Conservation (phyloP, 2,329 filamentous ascomycete genomes). For the Arthrobotrys entomopaga region DNA sequence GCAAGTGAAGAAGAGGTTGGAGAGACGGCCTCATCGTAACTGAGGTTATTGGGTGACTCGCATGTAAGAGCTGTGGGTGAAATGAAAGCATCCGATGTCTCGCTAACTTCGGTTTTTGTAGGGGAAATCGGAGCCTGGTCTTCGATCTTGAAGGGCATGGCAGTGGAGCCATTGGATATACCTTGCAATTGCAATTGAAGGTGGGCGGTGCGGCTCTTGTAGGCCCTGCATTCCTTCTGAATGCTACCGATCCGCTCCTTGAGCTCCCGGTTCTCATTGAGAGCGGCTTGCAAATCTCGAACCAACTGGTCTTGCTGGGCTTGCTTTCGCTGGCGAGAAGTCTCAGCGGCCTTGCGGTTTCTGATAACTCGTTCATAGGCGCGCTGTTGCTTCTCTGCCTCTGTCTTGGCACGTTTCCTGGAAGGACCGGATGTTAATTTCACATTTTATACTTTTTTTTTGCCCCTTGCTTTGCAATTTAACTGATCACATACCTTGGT, state of each 20-base stretch:
- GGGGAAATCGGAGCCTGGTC: slow-evolving; percentile 37
- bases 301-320: slow-evolving; percentile 49
- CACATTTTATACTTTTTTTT: neutral
- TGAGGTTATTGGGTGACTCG: slow-evolving; percentile 31
- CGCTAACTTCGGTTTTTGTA: slow-evolving; percentile 15
- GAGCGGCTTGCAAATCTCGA: slow-evolving; percentile 36
- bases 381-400: slow-evolving; percentile 97
- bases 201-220: slow-evolving; percentile 34
- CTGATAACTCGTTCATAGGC: slow-evolving; percentile 95
- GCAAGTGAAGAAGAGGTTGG: slow-evolving; percentile 47
- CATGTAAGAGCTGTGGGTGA: slow-evolving; percentile 42
- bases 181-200: slow-evolving; percentile 40
- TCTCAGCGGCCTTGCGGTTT: slow-evolving; percentile 93
- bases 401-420: slow-evolving; percentile 95
- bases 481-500: slow-evolving; percentile 71
- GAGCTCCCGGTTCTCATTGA: slow-evolving; percentile 38
- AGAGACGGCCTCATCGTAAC: slow-evolving; percentile 26
- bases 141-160: slow-evolving; percentile 12
- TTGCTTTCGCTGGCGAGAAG: slow-evolving; percentile 87
- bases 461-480: neutral
- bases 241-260: slow-evolving; percentile 36
- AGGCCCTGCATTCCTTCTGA: slow-evolving; percentile 32
- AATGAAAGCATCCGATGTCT: slow-evolving; percentile 33
- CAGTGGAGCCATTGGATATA: slow-evolving; percentile 37
- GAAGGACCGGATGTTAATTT: slow-evolving; percentile 56